Evolutionary conservation across 768 basidiomycete genomes (phyloP).

Genomic region (Chalciporus piperatus): DNA sequence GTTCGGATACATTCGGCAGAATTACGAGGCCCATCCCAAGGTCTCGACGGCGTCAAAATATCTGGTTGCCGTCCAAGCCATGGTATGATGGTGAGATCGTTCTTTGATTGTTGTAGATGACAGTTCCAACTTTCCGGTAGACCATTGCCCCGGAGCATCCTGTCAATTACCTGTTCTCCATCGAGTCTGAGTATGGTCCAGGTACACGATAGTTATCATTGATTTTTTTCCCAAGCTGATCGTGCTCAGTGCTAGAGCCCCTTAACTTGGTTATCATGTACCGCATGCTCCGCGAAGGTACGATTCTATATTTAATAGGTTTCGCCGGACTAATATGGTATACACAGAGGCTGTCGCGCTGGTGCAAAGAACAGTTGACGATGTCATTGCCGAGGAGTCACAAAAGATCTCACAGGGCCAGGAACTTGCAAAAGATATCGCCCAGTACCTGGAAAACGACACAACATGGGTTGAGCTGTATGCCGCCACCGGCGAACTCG

Average conservation of each 20-base stretch:
- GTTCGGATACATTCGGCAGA: constrained; percentile 69
- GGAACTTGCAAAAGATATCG: constrained; percentile 45
- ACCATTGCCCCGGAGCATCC: constrained; percentile 74
- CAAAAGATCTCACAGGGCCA: constrained; percentile 37
- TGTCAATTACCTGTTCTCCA: constrained; percentile 75
- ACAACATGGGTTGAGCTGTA: constrained; percentile 69
- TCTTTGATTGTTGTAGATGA: background rate
- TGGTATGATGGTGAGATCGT: constrained; percentile 45
- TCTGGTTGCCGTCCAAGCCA: constrained; percentile 45
- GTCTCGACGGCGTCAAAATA: constrained; percentile 51
- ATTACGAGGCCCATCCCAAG: constrained; percentile 45
- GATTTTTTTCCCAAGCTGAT: constrained; percentile 9
- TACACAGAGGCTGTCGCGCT: constrained; percentile 63
- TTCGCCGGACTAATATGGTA: constrained; percentile 6
- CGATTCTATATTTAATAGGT: background rate
- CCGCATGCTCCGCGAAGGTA: constrained; percentile 82
- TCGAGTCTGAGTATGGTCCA: constrained; percentile 63
- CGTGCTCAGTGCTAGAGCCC: constrained; percentile 53
- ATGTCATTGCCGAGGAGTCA: constrained; percentile 37
- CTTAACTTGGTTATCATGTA: constrained; percentile 68
- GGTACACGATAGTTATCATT: constrained; percentile 36
- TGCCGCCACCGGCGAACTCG: constrained; percentile 65
- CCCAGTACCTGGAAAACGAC: constrained; percentile 60
- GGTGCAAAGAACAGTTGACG: constrained; percentile 48
- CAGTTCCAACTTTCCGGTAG: constrained; percentile 38